These are phyloP conservation scores for Xanthoconium stramineum DNA, from an alignment of 768 basidiomycete genomes.

Conservation along the genomic window DNA sequence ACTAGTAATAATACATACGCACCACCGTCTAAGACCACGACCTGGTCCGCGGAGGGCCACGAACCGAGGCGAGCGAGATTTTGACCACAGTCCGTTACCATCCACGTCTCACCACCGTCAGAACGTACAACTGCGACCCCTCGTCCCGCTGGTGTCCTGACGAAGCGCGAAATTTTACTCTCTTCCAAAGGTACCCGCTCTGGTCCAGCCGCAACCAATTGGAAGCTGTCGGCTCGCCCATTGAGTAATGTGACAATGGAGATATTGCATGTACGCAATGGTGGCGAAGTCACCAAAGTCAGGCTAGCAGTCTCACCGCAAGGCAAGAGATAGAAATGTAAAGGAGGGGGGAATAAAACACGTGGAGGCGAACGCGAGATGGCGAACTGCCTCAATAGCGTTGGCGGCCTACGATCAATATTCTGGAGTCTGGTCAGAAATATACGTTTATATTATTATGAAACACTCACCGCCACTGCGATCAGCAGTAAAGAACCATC, in stretches of 20 bases:
- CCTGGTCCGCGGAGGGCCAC: constrained; percentile 59
- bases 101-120: constrained; percentile 65
- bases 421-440: constrained; percentile 49
- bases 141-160: constrained; percentile 75
- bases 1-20: constrained; percentile 15
- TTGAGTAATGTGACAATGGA: constrained; percentile 62
- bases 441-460: not conserved
- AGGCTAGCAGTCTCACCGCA: constrained; percentile 40
- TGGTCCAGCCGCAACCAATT: constrained; percentile 38
- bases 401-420: constrained; percentile 85
- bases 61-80: constrained; percentile 45
- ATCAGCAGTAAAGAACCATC: constrained; percentile 75
- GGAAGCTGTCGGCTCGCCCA: constrained; percentile 51
- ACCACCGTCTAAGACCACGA: constrained; percentile 73
- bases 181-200: constrained; percentile 46
- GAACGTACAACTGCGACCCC: constrained; percentile 67
- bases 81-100: constrained; percentile 44
- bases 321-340: constrained; percentile 53
- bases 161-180: constrained; percentile 54
- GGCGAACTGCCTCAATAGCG: constrained; percentile 70
- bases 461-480: constrained; percentile 62
- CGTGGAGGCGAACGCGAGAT: constrained; percentile 60
- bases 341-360: constrained; percentile 46
- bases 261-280: constrained; percentile 59
- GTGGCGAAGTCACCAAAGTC: constrained; percentile 64